phyloP scores from a whole-genome alignment of 78 protist species.

The Dictyostelium brefeldianum region DNA sequence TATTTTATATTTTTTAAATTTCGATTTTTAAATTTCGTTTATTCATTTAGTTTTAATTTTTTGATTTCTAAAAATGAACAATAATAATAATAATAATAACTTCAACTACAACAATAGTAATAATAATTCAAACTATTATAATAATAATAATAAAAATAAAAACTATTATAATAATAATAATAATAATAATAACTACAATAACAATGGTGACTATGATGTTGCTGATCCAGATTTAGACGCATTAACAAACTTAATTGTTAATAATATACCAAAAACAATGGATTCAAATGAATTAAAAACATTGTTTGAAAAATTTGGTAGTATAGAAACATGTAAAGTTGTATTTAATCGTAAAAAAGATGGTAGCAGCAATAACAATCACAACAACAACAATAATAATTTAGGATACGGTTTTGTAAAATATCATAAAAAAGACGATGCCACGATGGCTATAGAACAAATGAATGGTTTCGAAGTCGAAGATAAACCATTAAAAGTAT shows the following conservation, averaged over 20 bases:
- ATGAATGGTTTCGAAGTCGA: conserved; percentile 38
- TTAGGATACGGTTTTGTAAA: conserved; percentile 66
- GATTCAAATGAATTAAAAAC: conserved; percentile 16
- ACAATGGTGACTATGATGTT: neutral
- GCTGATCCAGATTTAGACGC: conserved; percentile 27
- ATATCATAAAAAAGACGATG: conserved; percentile 20
- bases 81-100: neutral
- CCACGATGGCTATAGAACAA: conserved; percentile 4
- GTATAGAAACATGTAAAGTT: conserved; percentile 25
- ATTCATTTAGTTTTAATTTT: too few species aligned
- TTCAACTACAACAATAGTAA: neutral
- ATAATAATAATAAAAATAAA: neutral
- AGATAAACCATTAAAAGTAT: conserved; percentile 25
- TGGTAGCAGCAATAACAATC: neutral
- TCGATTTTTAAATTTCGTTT: too few species aligned
- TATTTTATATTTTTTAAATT: too few species aligned
- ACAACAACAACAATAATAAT: neutral
- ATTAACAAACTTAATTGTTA: conserved; percentile 29
- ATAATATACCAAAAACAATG: conserved; percentile 35
- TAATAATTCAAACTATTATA: neutral
- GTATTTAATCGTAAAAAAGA: conserved; percentile 19
- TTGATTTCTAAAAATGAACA: neutral
- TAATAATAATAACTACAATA: neutral
- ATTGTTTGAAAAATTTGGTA: conserved; percentile 33
- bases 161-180: neutral